These are phyloP conservation scores for Populus hybrid DNA, from an alignment of 441 rosid genomes.

Conservation along the genomic window DNA sequence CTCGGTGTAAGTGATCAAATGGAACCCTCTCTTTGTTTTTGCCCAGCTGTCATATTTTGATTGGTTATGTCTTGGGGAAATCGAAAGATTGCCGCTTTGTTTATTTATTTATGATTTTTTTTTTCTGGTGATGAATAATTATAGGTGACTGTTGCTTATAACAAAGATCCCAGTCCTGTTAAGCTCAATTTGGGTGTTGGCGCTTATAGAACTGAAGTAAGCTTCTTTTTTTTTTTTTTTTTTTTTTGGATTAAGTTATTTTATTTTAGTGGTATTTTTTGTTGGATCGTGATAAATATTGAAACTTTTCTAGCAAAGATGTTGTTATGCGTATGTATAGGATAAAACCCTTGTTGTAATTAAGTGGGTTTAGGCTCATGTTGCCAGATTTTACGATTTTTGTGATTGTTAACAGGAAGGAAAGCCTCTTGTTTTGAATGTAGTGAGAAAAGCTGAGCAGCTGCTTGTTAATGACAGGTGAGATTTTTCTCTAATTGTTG, in stretches of 20 bases:
- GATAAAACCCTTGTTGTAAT: not conserved
- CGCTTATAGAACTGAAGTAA: slow-evolving; percentile 92
- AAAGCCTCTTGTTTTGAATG: slow-evolving; percentile 88
- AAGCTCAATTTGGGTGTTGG: slow-evolving; percentile 98
- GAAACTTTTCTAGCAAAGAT: not conserved
- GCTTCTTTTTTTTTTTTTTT: not conserved
- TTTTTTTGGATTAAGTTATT: not conserved
- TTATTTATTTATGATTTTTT: not conserved
- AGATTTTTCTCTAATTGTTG: slow-evolving; percentile 7
- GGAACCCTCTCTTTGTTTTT: not conserved
- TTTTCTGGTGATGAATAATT: not conserved
- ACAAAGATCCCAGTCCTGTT: slow-evolving; percentile 85
- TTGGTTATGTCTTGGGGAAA: not conserved
- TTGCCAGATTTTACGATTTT: not conserved
- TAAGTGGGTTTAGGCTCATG: not conserved
- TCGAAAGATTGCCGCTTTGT: not conserved
- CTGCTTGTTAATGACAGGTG: slow-evolving; percentile 75
- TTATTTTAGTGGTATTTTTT: not conserved
- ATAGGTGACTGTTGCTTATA: slow-evolving; percentile 84
- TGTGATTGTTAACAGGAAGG: slow-evolving; percentile 62
- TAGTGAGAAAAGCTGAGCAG: slow-evolving; percentile 91
- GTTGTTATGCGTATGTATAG: not conserved
- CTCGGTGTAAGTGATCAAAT: slow-evolving; percentile 58
- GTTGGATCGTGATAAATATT: not conserved
- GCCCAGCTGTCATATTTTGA: not conserved